Base-by-base conservation (phyloP, 2,329 filamentous ascomycete species). In the Drechslerella coelobrocha region DNA sequence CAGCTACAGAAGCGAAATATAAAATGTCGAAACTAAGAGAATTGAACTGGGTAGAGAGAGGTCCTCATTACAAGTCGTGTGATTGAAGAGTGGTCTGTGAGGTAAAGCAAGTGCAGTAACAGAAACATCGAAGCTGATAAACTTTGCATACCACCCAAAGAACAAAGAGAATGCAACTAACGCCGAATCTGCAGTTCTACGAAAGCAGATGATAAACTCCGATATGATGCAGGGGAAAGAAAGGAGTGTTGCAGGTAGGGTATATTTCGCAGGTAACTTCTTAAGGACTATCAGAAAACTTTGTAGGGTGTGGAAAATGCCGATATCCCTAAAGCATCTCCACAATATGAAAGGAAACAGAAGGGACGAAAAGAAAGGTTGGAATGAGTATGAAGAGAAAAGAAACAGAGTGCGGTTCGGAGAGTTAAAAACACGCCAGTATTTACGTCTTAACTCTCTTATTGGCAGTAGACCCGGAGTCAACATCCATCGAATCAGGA, bases 361-460 rank as follows among this genome's bases (percentile, higher is more conserved):
- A 12, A 6, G 12, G 6, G 29, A 12, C 12, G 29, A 12, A 12
- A 12, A 31, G 29, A 31, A 31, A 31, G n/a, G n/a, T n/a, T n/a
- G n/a, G n/a, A 47, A 57, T 3, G 31, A 47, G 39, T 10, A 26
- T 39, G 17, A 43, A 26, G 17, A 48, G 24, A 19, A 9, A 8
- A 7, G 12, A 26, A 51, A 29, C 29, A 2, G 34, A 21, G 34
- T 37, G 26, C 41, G 31, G 23, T 37, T 24, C 19, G 6, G 34
- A 34, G 19, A 41, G 3, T 43, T 52, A 19, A 19, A 43, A 12
- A 24, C 26, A 27, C 27, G 6, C 5, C 12, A 43, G 23, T 10
- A 17, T 14, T 31, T 66, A 72, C 23, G 68, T 66, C 51, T 61
- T 65, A 8, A 72, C 68, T 60, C 61, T 55, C 26, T 72, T 72